These are phyloP conservation scores for Trypanosoma avium DNA, from an alignment of 208 protist species.

Conservation along the genomic window DNA sequence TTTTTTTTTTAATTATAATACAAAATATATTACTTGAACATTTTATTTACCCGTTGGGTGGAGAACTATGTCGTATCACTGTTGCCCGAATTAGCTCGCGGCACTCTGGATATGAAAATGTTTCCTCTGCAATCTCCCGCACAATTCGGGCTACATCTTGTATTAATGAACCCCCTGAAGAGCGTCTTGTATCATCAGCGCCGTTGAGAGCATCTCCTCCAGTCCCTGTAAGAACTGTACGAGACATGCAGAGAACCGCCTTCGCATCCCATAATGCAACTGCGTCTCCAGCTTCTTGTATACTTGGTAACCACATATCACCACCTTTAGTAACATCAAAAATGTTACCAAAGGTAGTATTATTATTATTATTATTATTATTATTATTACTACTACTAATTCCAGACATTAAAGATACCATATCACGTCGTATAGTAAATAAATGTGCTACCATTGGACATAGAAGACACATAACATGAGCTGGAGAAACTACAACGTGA, in stretches of 20 bases:
- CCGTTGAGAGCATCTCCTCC: neutral
- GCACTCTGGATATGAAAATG: constrained; percentile 68
- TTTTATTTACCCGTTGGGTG: constrained; percentile 60
- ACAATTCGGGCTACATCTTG: neutral
- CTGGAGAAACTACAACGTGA: constrained; percentile 27
- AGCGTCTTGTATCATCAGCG: neutral
- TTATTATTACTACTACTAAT: neutral
- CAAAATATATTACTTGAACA: too few species aligned
- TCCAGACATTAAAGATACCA: constrained; percentile 2
- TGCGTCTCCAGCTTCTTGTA: too few species aligned
- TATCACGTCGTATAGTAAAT: constrained; percentile 39
- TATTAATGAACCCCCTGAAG: neutral
- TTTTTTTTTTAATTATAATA: too few species aligned
- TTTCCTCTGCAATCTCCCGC: constrained; percentile 24
- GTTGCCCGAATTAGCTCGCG: constrained; percentile 66
- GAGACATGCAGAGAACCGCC: constrained; percentile 22
- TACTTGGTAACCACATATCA: too few species aligned
- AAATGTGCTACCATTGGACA: constrained; percentile 60
- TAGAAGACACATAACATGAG: constrained; percentile 72
- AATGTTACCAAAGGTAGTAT: too few species aligned
- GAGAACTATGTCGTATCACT: constrained; percentile 55
- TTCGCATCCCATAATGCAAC: constrained; percentile 37
- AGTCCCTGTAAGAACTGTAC: neutral
- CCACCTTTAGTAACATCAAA: too few species aligned
- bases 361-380: neutral